Evolutionary conservation across 2,329 filamentous ascomycete genomes (phyloP), one percentile per base, ranked within the genome.

Genomic region (Calonectria pteridis): DNA sequence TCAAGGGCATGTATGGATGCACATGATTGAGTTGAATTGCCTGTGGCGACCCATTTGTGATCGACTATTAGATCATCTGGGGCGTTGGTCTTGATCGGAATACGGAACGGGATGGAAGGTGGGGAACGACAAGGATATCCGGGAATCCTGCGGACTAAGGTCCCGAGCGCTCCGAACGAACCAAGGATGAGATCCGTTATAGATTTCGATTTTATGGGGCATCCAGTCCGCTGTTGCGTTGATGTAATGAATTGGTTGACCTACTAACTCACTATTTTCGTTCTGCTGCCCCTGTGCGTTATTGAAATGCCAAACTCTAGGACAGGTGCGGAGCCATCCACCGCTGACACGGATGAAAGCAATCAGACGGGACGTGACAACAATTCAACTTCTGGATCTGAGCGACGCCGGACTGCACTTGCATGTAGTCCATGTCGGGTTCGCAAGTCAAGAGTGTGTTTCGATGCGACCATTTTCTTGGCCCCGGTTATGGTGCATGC

Each of bases 71-170:
- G 23, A 46, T 46, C 43, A 46, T 46, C 43, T 46, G 43, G 43
- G 43, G 20, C 11, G 20, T 23, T 37, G 31, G 33, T 23, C 28
- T 58, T 6, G 35, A 28, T 43, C 58, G 59, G 59, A 64, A 64
- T 64, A 33, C 59, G 59, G 59, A 64, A 46, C 33, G 26, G 18
- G 6, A 26, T 64, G 59, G 59, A 64, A 64, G 37, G 59, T 64
- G 59, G 59, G 26, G 37, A 29, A 29, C 6, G 16, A 14, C 40
- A n/a, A 26, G 33, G 23, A 35, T 35, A 20, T 26, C 37, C 16
- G 18, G 14, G 59, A 23, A n/a, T 33, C 16, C 20, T 20, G 6
- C 43, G 43, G 43, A 46, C 18, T 35, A 26, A 26, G 33, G 14
- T 59, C 55, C 31, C 33, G 14, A 18, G n/a, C 55, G 7, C 23